phyloP scores from a whole-genome alignment of 306 rosid genomes.

The Aeschynomene evenia region DNA sequence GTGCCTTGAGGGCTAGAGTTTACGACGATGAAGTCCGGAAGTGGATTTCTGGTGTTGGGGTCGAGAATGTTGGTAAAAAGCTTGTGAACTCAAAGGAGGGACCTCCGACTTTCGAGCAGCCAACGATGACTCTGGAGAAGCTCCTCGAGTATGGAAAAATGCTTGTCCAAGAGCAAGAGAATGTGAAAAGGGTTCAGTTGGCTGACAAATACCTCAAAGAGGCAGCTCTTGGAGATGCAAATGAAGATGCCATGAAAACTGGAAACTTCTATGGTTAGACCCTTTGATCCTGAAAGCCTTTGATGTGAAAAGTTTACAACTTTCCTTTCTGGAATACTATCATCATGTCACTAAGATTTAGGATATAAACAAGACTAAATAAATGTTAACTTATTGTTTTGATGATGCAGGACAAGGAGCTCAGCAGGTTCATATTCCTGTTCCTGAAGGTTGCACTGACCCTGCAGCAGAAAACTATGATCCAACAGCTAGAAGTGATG shows the following conservation, averaged over 20 bases:
- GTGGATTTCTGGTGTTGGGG: constrained; percentile 59
- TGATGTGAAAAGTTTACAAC: constrained; percentile 22
- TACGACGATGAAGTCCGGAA: constrained; percentile 74
- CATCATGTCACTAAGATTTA: not conserved
- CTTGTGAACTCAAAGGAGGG: constrained; percentile 80
- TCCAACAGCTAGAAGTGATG: constrained; percentile 55
- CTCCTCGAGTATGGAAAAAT: constrained; percentile 65
- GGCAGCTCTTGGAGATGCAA: constrained; percentile 77
- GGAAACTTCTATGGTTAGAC: constrained; percentile 62
- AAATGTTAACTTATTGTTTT: constrained; percentile 39
- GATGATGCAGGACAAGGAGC: constrained; percentile 62
- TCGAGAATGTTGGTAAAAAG: constrained; percentile 52
- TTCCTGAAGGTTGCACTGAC: constrained; percentile 60
- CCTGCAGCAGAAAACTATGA: constrained; percentile 56
- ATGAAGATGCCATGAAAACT: constrained; percentile 51
- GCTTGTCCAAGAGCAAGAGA: constrained; percentile 75
- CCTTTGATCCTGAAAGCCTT: constrained; percentile 31
- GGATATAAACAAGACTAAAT: constrained; percentile 21
- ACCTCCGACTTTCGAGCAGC: constrained; percentile 66
- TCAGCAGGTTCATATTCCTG: constrained; percentile 58
- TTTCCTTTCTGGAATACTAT: constrained; percentile 29
- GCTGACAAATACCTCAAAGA: constrained; percentile 64
- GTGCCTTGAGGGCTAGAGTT: constrained; percentile 74
- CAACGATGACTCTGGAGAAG: constrained; percentile 47
- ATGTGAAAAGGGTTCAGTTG: constrained; percentile 78